A percentile compares a stretch with the other conserved stretches of the same genome.
Conservation (phyloP, 257 asterid species). For the Gardenia jasminoides region DNA sequence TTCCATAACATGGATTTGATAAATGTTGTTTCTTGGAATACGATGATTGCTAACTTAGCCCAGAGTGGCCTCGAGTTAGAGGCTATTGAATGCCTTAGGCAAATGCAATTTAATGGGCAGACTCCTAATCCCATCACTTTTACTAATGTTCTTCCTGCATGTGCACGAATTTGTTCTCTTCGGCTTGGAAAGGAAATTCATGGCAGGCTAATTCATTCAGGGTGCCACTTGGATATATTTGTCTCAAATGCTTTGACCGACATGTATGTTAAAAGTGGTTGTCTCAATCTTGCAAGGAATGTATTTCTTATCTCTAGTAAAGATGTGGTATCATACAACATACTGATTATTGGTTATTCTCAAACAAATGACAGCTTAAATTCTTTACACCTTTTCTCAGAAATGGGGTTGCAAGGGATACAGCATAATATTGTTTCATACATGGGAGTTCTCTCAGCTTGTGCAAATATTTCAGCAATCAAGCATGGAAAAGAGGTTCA, state of each 20-base stretch:
- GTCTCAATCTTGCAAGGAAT: slow-evolving; percentile 47
- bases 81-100: slow-evolving; percentile 45
- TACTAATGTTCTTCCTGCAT: slow-evolving; percentile 71
- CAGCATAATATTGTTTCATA: slow-evolving; percentile 52
- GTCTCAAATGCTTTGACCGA: slow-evolving; percentile 75
- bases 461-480: slow-evolving; percentile 57
- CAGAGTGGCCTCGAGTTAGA: slow-evolving; percentile 51
- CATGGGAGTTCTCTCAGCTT: slow-evolving; percentile 71
- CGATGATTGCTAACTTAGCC: slow-evolving; percentile 65
- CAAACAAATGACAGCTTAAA: slow-evolving; percentile 42
- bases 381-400: slow-evolving; percentile 56
- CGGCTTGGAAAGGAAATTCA: slow-evolving; percentile 65
- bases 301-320: slow-evolving; percentile 42
- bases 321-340: slow-evolving; percentile 71
- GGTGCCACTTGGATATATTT: slow-evolving; percentile 44
- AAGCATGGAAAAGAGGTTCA: slow-evolving; percentile 74
- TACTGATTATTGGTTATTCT: slow-evolving; percentile 58
- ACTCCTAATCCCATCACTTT: slow-evolving; percentile 57
- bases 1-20: slow-evolving; percentile 39
- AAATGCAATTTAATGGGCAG: slow-evolving; percentile 60
- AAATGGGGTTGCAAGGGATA: slow-evolving; percentile 55
- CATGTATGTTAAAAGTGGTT: slow-evolving; percentile 67
- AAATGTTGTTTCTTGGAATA: slow-evolving; percentile 73
- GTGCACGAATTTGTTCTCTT: slow-evolving; percentile 53
- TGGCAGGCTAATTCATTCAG: slow-evolving; percentile 46